Evolutionary conservation across 495 filamentous ascomycete genomes (phyloP).

Genomic region (Neurospora africana): DNA sequence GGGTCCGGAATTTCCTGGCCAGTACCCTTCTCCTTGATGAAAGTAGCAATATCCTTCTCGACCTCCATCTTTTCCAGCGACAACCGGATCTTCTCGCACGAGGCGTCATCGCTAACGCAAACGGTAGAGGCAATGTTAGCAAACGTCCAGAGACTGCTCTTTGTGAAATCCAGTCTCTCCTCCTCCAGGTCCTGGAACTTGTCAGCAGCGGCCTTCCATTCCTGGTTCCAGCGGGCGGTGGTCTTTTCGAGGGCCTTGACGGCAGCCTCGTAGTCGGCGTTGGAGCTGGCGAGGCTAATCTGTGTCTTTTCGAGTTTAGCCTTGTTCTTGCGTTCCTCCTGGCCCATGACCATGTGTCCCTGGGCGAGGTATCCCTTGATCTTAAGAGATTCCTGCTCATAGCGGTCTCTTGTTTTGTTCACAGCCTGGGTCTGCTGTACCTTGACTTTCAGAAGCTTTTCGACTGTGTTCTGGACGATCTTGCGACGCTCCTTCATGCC

Average conservation of each 20-base stretch:
- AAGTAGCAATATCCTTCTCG: slow-evolving; percentile 81
- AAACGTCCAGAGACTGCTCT: slow-evolving; percentile 96
- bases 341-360: slow-evolving; percentile 99
- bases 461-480: slow-evolving; percentile 85
- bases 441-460: slow-evolving; percentile 88
- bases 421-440: slow-evolving; percentile 80
- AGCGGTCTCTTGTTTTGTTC: slow-evolving; percentile 92
- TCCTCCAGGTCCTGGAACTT: slow-evolving; percentile 99
- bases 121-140: slow-evolving; percentile 96
- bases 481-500: slow-evolving; percentile 92
- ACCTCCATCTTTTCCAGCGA: slow-evolving; percentile 94
- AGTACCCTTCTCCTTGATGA: slow-evolving; percentile 84
- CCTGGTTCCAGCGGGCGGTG: slow-evolving; percentile 88
- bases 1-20: slow-evolving; percentile 94
- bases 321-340: slow-evolving; percentile 98
- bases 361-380: slow-evolving; percentile 98
- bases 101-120: slow-evolving; percentile 96
- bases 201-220: slow-evolving; percentile 97
- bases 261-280: slow-evolving; percentile 85
- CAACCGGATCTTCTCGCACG: slow-evolving; percentile 93
- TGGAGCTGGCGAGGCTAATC: slow-evolving; percentile 80
- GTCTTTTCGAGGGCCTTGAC: slow-evolving; percentile 94
- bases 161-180: slow-evolving; percentile 91
- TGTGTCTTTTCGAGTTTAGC: slow-evolving; percentile 98
- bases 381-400: slow-evolving; percentile 93